Evolutionary conservation across 2,329 filamentous ascomycete species (phyloP).

Genomic region (Neofusicoccum cordaticola): DNA sequence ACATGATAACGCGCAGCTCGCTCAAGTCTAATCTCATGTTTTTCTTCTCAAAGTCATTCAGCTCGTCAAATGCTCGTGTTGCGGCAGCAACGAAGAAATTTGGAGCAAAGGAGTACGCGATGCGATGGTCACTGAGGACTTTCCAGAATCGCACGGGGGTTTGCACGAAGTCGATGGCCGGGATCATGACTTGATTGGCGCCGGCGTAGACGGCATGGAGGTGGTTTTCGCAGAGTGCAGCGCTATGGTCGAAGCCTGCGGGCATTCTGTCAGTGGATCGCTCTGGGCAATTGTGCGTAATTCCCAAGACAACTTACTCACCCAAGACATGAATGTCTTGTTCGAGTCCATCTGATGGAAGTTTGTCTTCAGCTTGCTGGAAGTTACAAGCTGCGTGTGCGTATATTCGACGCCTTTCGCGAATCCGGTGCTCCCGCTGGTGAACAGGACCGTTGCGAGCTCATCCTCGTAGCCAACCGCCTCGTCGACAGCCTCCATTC

Average conservation of each 20-base stretch:
- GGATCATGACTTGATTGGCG: constrained; percentile 48
- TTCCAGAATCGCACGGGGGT: constrained; percentile 41
- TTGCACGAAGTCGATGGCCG: constrained; percentile 40
- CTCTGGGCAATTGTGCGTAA: too few species aligned
- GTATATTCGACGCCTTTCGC: constrained; percentile 50
- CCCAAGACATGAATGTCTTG: constrained; percentile 18
- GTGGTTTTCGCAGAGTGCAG: constrained; percentile 52
- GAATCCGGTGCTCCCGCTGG: constrained; percentile 48
- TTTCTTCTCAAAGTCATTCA: not conserved
- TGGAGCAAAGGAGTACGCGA: constrained; percentile 47
- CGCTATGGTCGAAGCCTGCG: constrained; percentile 53
- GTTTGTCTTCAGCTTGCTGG: constrained; percentile 7
- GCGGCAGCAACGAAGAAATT: constrained; percentile 40
- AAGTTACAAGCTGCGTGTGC: constrained; percentile 42
- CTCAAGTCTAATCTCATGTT: constrained; percentile 2
- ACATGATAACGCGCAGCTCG: constrained; percentile 34
- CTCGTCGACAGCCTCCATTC: not conserved
- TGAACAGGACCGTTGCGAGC: constrained; percentile 7
- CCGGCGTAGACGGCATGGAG: constrained; percentile 46
- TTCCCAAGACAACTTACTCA: too few species aligned
- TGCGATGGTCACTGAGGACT: constrained; percentile 40
- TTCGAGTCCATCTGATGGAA: not conserved
- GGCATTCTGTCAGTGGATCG: too few species aligned
- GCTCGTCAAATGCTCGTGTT: not conserved
- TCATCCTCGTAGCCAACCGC: not conserved